Percentiles rank a stretch among this genome's conserved stretches.
These are phyloP conservation scores for Fusarium humuli DNA, from an alignment of 2,329 filamentous ascomycete genomes.

Conservation along the genomic window DNA sequence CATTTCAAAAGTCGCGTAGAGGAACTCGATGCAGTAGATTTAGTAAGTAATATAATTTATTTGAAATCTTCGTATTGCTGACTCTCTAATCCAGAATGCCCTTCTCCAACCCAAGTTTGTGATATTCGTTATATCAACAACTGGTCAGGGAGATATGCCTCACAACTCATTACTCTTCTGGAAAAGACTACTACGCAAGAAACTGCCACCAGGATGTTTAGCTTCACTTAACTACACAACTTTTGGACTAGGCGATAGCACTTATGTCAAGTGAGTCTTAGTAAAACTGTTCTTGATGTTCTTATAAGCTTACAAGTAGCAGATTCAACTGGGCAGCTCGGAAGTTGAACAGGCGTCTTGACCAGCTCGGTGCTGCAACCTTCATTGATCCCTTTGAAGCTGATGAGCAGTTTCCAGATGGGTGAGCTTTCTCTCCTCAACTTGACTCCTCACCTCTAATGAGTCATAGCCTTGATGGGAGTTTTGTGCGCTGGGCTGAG, in stretches of 20 bases:
- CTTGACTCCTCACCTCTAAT: neutral
- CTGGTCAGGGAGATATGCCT: constrained; percentile 93
- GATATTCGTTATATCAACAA: constrained; percentile 89
- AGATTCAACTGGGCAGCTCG: constrained; percentile 94
- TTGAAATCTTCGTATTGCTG: constrained; percentile 4
- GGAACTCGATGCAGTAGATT: constrained; percentile 79
- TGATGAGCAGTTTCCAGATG: constrained; percentile 93
- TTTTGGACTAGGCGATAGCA: constrained; percentile 94
- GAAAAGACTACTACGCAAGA: constrained; percentile 84
- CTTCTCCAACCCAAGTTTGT: constrained; percentile 68
- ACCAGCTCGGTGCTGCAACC: constrained; percentile 83
- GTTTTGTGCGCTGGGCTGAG: constrained; percentile 81
- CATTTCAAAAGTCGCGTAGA: constrained; percentile 81
- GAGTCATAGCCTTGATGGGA: constrained; percentile 77
- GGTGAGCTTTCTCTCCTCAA: constrained; percentile 63
- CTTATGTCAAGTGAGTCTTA: constrained; percentile 81
- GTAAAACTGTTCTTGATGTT: neutral
- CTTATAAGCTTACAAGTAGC: neutral
- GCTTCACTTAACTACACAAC: constrained; percentile 78
- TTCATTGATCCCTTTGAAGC: constrained; percentile 85
- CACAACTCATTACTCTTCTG: constrained; percentile 85
- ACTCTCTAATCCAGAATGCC: constrained; percentile 56
- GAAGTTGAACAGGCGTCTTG: constrained; percentile 85
- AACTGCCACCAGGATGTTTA: constrained; percentile 77
- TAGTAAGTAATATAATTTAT: constrained; percentile 66